A percentile compares a stretch with the other conserved stretches of the same genome.
Conservation (phyloP, 1,139 yeast species). For the Sporopachydermia cereana region DNA sequence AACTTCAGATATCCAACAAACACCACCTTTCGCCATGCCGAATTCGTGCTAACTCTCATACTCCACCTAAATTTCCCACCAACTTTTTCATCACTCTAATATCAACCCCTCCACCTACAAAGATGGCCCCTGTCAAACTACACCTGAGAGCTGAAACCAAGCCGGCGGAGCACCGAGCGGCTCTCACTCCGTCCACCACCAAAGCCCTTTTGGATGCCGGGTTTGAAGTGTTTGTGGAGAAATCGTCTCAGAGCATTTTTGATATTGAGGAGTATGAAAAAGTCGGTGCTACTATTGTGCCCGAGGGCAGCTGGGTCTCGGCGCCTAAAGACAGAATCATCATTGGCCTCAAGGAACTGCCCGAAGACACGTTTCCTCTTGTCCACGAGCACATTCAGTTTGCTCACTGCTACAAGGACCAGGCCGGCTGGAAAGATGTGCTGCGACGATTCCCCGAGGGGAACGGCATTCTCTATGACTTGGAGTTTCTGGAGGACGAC, state of each 20-base stretch:
- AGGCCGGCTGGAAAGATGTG: constrained; percentile 94
- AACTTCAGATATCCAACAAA: too few relatives aligned
- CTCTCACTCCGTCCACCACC: constrained; percentile 85
- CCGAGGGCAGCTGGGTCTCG: constrained; percentile 81
- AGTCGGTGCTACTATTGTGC: constrained; percentile 81
- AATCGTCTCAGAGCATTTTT: constrained; percentile 75
- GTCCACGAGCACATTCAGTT: constrained; percentile 94
- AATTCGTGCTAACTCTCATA: too few relatives aligned
- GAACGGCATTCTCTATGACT: constrained; percentile 78
- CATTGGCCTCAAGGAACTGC: constrained; percentile 89
- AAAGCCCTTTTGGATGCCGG: constrained; percentile 80
- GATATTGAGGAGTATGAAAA: constrained; percentile 58
- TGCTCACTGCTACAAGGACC: constrained; percentile 97
- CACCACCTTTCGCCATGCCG: too few relatives aligned
- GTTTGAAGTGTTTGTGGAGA: constrained; percentile 77
- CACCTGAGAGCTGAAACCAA: constrained; percentile 94
- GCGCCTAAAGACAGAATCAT: constrained; percentile 89
- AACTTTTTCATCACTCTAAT: too few relatives aligned
- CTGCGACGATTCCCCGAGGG: constrained; percentile 83
- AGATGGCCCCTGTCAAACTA: constrained; percentile 33
- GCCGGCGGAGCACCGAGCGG: constrained; percentile 96
- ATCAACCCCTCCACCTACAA: too few relatives aligned
- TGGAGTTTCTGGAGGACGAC: constrained; percentile 89
- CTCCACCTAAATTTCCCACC: too few relatives aligned
- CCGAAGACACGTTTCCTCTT: constrained; percentile 89